Conservation (phyloP, 768 basidiomycete species). For the Leccinum subgranulosum region DNA sequence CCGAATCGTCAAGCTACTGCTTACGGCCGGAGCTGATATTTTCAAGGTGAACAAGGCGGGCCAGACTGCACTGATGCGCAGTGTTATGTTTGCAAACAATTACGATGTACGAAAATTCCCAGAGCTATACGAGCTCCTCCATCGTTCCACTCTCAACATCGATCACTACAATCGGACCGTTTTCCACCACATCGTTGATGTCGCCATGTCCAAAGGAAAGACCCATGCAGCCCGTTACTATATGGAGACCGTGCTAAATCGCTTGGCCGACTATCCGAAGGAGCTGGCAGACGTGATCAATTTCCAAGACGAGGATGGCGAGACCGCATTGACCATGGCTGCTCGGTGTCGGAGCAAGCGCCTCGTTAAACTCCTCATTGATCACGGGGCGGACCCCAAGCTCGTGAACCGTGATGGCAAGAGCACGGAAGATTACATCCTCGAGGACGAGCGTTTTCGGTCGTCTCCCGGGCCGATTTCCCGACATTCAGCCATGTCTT, state of each 20-base stretch:
- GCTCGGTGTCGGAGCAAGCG: conserved; percentile 94
- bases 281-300: conserved; percentile 98
- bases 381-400: conserved; percentile 96
- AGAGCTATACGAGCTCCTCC: conserved; percentile 93
- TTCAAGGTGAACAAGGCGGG: conserved; percentile 96
- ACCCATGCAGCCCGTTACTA: conserved; percentile 98
- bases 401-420: conserved; percentile 93
- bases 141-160: conserved; percentile 98
- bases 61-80: conserved; percentile 96
- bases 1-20: conserved; percentile 88
- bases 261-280: conserved; percentile 89
- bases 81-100: conserved; percentile 99
- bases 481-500: conserved; percentile 63
- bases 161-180: conserved; percentile 97
- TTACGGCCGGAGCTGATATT: conserved; percentile 93
- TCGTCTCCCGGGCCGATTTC: conserved; percentile 83
- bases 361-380: conserved; percentile 90
- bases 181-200: conserved; percentile 96
- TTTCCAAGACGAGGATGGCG: conserved; percentile 98
- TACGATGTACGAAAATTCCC: conserved; percentile 99
- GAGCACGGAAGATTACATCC: conserved; percentile 96
- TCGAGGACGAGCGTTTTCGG: conserved; percentile 96
- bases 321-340: conserved; percentile 95
- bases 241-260: conserved; percentile 90
- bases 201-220: conserved; percentile 97